Evolutionary conservation across 176 grass and related monocot genomes (phyloP).

Genomic region (Secale cereale): DNA sequence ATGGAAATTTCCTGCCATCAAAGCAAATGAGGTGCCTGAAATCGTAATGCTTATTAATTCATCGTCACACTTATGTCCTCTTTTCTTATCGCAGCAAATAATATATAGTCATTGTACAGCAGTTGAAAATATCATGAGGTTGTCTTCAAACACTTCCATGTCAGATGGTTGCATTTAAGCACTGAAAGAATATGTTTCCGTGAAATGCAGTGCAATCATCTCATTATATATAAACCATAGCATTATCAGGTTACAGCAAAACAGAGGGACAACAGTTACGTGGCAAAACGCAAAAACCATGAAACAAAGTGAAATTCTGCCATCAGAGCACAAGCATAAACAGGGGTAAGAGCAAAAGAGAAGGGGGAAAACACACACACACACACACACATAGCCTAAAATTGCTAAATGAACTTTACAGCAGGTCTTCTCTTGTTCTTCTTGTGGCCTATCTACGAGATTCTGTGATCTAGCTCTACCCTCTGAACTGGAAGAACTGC

Average conservation of each 20-base stretch:
- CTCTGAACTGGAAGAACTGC: slow-evolving; percentile 25
- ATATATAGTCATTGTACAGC: background rate
- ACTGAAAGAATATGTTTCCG: background rate
- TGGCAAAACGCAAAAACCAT: background rate
- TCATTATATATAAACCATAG: slow-evolving; percentile 21
- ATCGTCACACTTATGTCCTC: background rate
- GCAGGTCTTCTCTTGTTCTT: slow-evolving; percentile 13
- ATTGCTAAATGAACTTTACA: slow-evolving; percentile 49
- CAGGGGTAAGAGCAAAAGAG: background rate
- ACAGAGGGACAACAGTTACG: background rate
- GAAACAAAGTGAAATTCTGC: slow-evolving; percentile 22
- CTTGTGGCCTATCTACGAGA: slow-evolving; percentile 29
- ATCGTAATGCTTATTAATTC: background rate
- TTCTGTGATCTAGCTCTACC: slow-evolving; percentile 26
- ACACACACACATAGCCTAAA: background rate
- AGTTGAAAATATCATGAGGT: background rate
- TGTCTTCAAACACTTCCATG: background rate
- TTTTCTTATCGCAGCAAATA: background rate
- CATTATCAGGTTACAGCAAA: slow-evolving; percentile 26
- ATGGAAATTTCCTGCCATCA: background rate
- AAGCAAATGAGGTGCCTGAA: background rate
- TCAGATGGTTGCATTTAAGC: background rate
- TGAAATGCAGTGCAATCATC: background rate
- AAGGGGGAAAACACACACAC: background rate
- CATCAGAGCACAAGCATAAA: slow-evolving; percentile 14